Base-by-base conservation (phyloP, 176 grass and related monocot species). In the Musa itinerans region DNA sequence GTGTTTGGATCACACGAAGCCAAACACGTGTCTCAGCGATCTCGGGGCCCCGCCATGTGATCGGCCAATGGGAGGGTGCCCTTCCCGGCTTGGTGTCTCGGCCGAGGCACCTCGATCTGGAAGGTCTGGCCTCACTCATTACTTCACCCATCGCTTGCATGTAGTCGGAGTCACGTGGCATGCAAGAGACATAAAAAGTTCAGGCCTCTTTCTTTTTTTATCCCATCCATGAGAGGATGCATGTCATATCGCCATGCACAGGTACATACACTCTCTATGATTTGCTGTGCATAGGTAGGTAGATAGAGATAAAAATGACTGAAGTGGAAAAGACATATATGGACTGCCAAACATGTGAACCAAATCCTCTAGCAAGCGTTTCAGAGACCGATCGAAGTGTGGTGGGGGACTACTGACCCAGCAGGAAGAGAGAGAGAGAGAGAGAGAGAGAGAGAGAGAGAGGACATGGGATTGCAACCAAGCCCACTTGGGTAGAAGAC, bases 381-480 rank as follows among this genome's bases (percentile, higher is more conserved):
- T 34, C 3, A 34, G 29, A 34, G 29, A 34, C 29, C 29, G 0
- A 43, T 43, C 4, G 6, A 43, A 27, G 68, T 70, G 68, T 51
- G 19, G 1, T 50, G 14, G 34, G 43, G 68, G 48, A 50, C 17
- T 21, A 9, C 17, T 21, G 68, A 70, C n/a, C n/a, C n/a, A 51
- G 68, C 11, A 8, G 1, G 4, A 70, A 19, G 48, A 21, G 10
- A 65, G 63, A 22, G 22, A 65, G 22, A 10, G 8, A 26, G 25
- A 26, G 25, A 26, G 25, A 26, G 25, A 26, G 26, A 26, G 26
- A 26, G 26, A 26, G 26, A 25, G 26, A 26, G 24, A 25, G 24
- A n/a, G n/a, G n/a, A n/a, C 22, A 50, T 70, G 64, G n/a, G 63
- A 25, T 12, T 65, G 63, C 63, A 65, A 27, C 63, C 63, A 65